Conservation (phyloP, 2,329 filamentous ascomycete species). For the Trichoderma simmonsii region DNA sequence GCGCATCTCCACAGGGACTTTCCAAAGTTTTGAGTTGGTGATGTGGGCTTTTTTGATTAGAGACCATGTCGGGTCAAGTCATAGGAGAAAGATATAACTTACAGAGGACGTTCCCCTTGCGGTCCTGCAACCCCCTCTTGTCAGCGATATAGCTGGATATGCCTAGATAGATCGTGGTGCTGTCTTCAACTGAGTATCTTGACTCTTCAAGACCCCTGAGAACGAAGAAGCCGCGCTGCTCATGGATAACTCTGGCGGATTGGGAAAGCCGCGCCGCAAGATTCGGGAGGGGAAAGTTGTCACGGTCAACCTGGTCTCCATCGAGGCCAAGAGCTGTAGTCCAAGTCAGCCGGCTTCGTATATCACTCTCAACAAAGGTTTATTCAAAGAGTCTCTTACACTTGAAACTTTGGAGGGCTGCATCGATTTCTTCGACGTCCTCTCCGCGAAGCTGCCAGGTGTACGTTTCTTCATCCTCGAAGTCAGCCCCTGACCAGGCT, state of each 20-base stretch:
- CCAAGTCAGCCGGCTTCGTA: constrained; percentile 26
- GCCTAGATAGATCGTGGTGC: constrained; percentile 53
- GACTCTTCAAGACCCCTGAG: constrained; percentile 51
- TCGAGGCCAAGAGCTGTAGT: constrained; percentile 32
- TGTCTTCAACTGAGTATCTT: constrained; percentile 51
- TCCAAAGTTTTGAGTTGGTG: constrained; percentile 46
- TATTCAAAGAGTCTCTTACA: constrained; percentile 15
- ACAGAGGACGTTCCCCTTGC: constrained; percentile 48
- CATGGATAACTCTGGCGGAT: constrained; percentile 37
- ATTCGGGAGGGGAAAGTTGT: constrained; percentile 41
- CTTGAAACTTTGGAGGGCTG: constrained; percentile 27
- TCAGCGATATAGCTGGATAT: constrained; percentile 55
- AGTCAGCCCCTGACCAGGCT: constrained; percentile 21
- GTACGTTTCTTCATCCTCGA: constrained; percentile 19
- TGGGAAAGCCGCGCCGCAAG: constrained; percentile 35
- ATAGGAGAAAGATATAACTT: constrained; percentile 23
- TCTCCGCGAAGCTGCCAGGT: constrained; percentile 22
- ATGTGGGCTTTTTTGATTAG: constrained; percentile 41
- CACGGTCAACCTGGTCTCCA: constrained; percentile 34
- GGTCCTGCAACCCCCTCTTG: constrained; percentile 49
- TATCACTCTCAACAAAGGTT: constrained; percentile 20
- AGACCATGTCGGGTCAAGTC: neutral
- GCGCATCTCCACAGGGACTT: constrained; percentile 40
- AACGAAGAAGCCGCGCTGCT: constrained; percentile 50
- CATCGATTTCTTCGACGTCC: constrained; percentile 26